These are phyloP conservation scores for Saccharomyces mikatae DNA, from an alignment of 805 yeast species.

Conservation along the genomic window DNA sequence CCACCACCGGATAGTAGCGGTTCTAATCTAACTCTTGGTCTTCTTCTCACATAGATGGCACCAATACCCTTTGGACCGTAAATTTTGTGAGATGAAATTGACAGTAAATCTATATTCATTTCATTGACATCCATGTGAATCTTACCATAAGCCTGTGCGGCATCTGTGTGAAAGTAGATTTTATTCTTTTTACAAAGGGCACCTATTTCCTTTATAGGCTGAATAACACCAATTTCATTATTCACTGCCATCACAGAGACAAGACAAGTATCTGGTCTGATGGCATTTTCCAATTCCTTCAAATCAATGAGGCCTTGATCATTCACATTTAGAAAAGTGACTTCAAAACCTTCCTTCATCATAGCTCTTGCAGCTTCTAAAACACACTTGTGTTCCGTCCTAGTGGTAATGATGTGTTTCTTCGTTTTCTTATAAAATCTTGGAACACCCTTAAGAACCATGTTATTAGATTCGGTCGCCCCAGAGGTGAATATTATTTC, in stretches of 20 bases:
- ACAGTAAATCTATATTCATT: conserved; percentile 85
- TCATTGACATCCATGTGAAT: conserved; percentile 87
- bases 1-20: conserved; percentile 97
- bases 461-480: conserved; percentile 95
- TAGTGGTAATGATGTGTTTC: conserved; percentile 89
- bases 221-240: conserved; percentile 96
- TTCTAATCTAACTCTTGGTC: conserved; percentile 95
- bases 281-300: conserved; percentile 70
- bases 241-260: conserved; percentile 96
- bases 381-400: conserved; percentile 98
- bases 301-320: conserved; percentile 72
- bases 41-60: conserved; percentile 89
- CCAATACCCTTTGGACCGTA: conserved; percentile 98
- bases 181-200: conserved; percentile 74
- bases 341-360: conserved; percentile 95
- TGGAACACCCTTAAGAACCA: conserved; percentile 92
- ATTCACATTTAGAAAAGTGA: conserved; percentile 82
- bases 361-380: conserved; percentile 89
- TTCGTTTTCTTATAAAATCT: conserved; percentile 84
- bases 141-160: conserved; percentile 96
- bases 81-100: conserved; percentile 91
- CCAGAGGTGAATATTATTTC: conserved; percentile 96
- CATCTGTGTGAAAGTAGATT: conserved; percentile 95
- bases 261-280: conserved; percentile 82
- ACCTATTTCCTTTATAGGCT: conserved; percentile 93